Conservation (phyloP, 805 yeast species). For the Suhomyces faveliae region DNA sequence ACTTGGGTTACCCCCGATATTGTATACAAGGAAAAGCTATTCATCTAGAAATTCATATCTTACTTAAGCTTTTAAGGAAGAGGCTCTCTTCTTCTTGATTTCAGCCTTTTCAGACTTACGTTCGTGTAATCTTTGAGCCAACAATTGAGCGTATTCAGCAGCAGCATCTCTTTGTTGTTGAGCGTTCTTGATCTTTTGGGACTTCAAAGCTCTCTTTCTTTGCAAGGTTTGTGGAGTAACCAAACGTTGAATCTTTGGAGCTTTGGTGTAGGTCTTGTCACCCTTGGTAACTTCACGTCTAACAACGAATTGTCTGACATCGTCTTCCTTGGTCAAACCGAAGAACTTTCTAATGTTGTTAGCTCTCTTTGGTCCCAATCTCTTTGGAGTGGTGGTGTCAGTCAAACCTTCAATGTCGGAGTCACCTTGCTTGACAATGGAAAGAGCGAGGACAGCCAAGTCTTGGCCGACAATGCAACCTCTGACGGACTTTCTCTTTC, state of each 20-base stretch:
- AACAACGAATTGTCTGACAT: conserved; percentile 79
- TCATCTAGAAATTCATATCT: conserved; percentile 5
- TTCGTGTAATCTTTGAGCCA: conserved; percentile 97
- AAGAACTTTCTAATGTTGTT: conserved; percentile 99
- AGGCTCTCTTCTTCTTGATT: conserved; percentile 99
- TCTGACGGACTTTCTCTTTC: conserved; percentile 99
- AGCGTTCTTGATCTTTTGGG: conserved; percentile 93
- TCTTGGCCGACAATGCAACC: conserved; percentile 98
- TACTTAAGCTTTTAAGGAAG: conserved; percentile 87
- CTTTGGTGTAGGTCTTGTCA: conserved; percentile 98
- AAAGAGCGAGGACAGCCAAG: conserved; percentile 91
- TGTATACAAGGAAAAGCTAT: conserved; percentile 4
- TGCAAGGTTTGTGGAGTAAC: conserved; percentile 98
- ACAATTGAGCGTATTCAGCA: conserved; percentile 98
- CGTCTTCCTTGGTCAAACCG: conserved; percentile 94
- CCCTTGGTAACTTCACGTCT: conserved; percentile 98
- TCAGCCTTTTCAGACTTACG: conserved; percentile 98
- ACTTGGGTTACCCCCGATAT: conserved; percentile 2
- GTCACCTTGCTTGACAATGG: conserved; percentile 97
- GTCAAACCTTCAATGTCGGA: conserved; percentile 94
- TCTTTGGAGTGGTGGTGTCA: conserved; percentile 92
- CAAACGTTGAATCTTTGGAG: conserved; percentile 99
- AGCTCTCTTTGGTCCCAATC: conserved; percentile 99
- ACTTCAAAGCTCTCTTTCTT: conserved; percentile 96
- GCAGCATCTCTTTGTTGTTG: conserved; percentile 99